These are phyloP conservation scores for Apiotrichum veenhuisii DNA, from an alignment of 1,284 basidiomycete species.

Conservation along the genomic window DNA sequence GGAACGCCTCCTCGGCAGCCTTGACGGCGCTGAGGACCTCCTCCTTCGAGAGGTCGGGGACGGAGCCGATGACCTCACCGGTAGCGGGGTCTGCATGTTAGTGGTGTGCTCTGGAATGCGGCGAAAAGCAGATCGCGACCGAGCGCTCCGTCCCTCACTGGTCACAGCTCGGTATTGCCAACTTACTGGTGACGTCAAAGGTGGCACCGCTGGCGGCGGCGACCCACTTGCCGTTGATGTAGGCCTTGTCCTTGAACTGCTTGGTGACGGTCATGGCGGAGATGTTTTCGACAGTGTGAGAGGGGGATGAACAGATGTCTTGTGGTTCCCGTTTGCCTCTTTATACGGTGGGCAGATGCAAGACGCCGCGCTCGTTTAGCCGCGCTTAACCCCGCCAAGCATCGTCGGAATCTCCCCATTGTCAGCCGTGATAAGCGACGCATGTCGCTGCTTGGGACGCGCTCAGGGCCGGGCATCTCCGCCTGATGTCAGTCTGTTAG, in stretches of 20 bases:
- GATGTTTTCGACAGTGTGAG: neutral
- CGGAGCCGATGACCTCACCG: slow-evolving; percentile 64
- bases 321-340: neutral
- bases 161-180: neutral
- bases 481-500: too few relatives aligned
- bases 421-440: too few relatives aligned
- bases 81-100: slow-evolving; percentile 69
- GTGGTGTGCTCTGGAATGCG: neutral
- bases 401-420: too few relatives aligned
- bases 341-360: neutral
- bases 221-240: slow-evolving; percentile 77
- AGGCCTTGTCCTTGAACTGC: slow-evolving; percentile 52
- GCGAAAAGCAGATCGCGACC: too few relatives aligned
- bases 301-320: neutral
- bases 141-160: too few relatives aligned
- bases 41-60: slow-evolving; percentile 77
- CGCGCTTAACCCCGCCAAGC: too few relatives aligned
- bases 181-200: slow-evolving; percentile 68
- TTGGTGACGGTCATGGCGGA: slow-evolving; percentile 13
- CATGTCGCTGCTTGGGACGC: too few relatives aligned
- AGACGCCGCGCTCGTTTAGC: too few relatives aligned
- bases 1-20: slow-evolving; percentile 68
- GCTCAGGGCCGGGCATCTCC: too few relatives aligned
- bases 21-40: slow-evolving; percentile 75
- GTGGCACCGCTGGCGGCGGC: slow-evolving; percentile 64